Percentiles rank a stretch among this genome's conserved stretches.
phyloP scores from a whole-genome alignment of 2,329 filamentous ascomycete genomes.

The Fonsecaea monophora region DNA sequence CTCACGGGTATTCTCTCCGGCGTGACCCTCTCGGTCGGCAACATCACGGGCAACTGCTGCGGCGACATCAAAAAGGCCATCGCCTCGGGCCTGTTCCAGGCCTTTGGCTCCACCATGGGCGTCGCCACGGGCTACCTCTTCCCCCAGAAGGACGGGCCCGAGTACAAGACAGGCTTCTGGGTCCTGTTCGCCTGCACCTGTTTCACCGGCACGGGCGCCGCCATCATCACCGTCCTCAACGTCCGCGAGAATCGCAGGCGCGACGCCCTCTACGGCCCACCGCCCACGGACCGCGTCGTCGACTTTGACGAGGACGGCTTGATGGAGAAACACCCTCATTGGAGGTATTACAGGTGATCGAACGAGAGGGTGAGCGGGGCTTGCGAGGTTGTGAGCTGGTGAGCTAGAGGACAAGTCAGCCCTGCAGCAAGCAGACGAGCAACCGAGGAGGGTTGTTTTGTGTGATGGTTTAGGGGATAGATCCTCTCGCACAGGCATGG shows the following conservation, averaged over 20 bases:
- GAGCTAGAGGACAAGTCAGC: too few relatives aligned
- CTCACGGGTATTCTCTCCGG: conserved; percentile 28
- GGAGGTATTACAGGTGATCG: conserved; percentile 27
- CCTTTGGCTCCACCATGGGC: conserved; percentile 30
- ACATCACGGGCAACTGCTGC: conserved; percentile 27
- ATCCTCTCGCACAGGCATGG: too few relatives aligned
- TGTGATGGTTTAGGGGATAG: too few relatives aligned
- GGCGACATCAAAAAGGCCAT: conserved; percentile 32
- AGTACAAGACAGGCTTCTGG: conserved; percentile 28
- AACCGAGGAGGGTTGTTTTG: too few relatives aligned
- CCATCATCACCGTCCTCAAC: conserved; percentile 24
- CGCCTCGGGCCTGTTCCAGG: conserved; percentile 23
- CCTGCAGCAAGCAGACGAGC: too few relatives aligned
- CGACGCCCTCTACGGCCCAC: conserved; percentile 16
- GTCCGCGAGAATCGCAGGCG: conserved; percentile 23
- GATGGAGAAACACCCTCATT: conserved; percentile 31
- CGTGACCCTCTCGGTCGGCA: conserved; percentile 27
- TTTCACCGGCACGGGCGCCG: conserved; percentile 25
- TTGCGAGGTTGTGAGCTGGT: neutral
- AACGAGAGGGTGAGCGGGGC: too few relatives aligned
- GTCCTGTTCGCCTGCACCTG: conserved; percentile 24
- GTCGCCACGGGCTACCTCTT: conserved; percentile 27
- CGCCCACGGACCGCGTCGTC: conserved; percentile 24
- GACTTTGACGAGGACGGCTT: conserved; percentile 28
- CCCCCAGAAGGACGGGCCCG: conserved; percentile 22